phyloP scores from a whole-genome alignment of 2,329 filamentous ascomycete genomes.

The Aspergillus texensis region DNA sequence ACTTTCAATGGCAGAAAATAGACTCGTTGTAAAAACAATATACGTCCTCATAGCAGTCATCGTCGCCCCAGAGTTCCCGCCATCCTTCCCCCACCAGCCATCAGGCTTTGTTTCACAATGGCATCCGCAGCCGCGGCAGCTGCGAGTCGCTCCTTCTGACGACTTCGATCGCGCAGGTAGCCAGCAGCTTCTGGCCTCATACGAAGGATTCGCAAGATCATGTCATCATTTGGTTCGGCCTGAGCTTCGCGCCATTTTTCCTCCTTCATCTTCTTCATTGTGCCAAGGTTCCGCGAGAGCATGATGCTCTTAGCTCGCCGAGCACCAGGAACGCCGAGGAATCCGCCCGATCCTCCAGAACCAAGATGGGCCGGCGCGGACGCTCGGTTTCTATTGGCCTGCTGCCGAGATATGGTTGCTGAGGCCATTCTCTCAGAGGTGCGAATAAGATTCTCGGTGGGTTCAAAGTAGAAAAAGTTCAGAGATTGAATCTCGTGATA shows the following conservation, averaged over 20 bases:
- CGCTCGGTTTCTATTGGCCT: slow-evolving; percentile 66
- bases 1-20: slow-evolving; percentile 5
- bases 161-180: slow-evolving; percentile 86
- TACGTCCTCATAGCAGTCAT: slow-evolving; percentile 16
- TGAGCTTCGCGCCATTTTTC: slow-evolving; percentile 95
- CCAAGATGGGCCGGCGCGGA: slow-evolving; percentile 66
- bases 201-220: slow-evolving; percentile 90
- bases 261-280: slow-evolving; percentile 94
- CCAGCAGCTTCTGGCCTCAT: slow-evolving; percentile 89
- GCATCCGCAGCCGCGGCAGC: slow-evolving; percentile 88
- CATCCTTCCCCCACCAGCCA: slow-evolving; percentile 60
- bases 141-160: slow-evolving; percentile 91
- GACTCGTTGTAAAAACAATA: slow-evolving; percentile 9
- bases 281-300: slow-evolving; percentile 90
- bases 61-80: slow-evolving; percentile 44
- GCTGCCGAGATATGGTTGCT: slow-evolving; percentile 77
- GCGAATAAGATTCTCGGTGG: slow-evolving; percentile 85
- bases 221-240: slow-evolving; percentile 95
- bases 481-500: slow-evolving; percentile 96
- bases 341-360: slow-evolving; percentile 42
- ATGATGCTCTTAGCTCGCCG: slow-evolving; percentile 73
- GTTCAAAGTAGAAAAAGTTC: slow-evolving; percentile 98
- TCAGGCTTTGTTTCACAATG: slow-evolving; percentile 91
- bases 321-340: slow-evolving; percentile 53
- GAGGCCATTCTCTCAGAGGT: slow-evolving; percentile 97